phyloP scores from a whole-genome alignment of 257 asterid species.

The Ophiorrhiza pumila region DNA sequence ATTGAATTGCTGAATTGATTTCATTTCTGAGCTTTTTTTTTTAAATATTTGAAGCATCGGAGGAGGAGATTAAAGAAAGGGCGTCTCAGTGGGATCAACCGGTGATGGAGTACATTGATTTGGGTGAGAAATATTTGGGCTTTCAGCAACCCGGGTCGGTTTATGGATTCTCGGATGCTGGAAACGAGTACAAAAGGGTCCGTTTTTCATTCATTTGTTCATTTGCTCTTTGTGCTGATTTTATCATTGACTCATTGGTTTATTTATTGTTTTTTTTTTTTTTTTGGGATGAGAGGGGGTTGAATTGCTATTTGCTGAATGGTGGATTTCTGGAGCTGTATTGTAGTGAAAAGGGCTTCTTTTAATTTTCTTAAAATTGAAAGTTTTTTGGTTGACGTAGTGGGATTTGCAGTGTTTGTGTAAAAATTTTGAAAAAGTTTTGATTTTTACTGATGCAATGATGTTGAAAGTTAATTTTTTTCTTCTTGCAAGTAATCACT shows the following conservation, averaged over 20 bases:
- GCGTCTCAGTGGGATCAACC: slow-evolving; percentile 91
- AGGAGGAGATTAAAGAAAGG: slow-evolving; percentile 80
- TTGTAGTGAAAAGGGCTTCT: not conserved
- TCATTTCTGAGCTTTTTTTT: not conserved
- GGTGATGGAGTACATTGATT: slow-evolving; percentile 61
- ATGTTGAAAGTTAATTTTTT: not conserved
- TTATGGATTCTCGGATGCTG: slow-evolving; percentile 83
- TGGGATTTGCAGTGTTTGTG: not conserved
- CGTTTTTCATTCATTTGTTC: too few relatives aligned
- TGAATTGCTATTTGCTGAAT: not conserved
- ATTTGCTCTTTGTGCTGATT: too few relatives aligned
- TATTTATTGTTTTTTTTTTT: not conserved
- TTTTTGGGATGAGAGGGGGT: too few relatives aligned
- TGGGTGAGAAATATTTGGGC: slow-evolving; percentile 76
- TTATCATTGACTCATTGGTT: too few relatives aligned
- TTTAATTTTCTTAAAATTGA: not conserved
- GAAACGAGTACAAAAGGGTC: slow-evolving; percentile 75
- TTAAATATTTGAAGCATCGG: slow-evolving; percentile 46
- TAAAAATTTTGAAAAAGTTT: not conserved
- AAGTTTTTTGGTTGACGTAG: too few relatives aligned
- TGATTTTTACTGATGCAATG: not conserved
- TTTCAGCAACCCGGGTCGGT: slow-evolving; percentile 83
- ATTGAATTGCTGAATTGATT: not conserved
- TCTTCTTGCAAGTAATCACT: not conserved
- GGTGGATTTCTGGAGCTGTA: too few relatives aligned